phyloP scores from a whole-genome alignment of 2,329 filamentous ascomycete genomes.

The Metarhizium anisopliae region DNA sequence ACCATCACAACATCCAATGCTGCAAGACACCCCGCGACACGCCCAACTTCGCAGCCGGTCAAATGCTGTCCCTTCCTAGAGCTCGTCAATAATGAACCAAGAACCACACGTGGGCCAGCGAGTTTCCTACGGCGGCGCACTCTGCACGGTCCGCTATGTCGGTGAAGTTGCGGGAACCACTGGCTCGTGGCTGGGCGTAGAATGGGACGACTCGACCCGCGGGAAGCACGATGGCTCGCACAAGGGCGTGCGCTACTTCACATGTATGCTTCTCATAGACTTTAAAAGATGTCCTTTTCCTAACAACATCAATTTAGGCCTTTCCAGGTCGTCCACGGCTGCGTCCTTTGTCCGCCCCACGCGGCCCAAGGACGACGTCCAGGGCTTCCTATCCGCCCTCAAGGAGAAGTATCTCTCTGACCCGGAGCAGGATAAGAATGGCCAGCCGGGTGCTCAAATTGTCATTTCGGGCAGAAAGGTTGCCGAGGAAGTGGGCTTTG shows the following conservation, averaged over 20 bases:
- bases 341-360: constrained; percentile 82
- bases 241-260: constrained; percentile 71
- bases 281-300: not conserved
- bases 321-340: constrained; percentile 56
- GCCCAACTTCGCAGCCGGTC: not conserved
- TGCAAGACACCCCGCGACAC: not conserved
- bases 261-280: constrained; percentile 45
- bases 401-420: constrained; percentile 75
- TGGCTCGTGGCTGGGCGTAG: constrained; percentile 83
- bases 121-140: constrained; percentile 65
- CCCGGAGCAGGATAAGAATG: constrained; percentile 23
- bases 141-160: constrained; percentile 79
- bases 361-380: constrained; percentile 56
- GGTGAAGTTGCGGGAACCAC: constrained; percentile 68
- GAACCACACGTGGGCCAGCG: constrained; percentile 56
- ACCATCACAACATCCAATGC: not conserved
- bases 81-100: constrained; percentile 24
- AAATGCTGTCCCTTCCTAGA: not conserved
- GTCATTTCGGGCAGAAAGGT: constrained; percentile 64
- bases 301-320: constrained; percentile 30
- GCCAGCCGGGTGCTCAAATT: constrained; percentile 39
- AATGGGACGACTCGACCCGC: constrained; percentile 83
- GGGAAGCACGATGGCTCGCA: constrained; percentile 89
- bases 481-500: constrained; percentile 89
- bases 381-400: constrained; percentile 71